phyloP scores from a whole-genome alignment of 2,329 filamentous ascomycete genomes.

The Pseudophaeomoniella oleicola region DNA sequence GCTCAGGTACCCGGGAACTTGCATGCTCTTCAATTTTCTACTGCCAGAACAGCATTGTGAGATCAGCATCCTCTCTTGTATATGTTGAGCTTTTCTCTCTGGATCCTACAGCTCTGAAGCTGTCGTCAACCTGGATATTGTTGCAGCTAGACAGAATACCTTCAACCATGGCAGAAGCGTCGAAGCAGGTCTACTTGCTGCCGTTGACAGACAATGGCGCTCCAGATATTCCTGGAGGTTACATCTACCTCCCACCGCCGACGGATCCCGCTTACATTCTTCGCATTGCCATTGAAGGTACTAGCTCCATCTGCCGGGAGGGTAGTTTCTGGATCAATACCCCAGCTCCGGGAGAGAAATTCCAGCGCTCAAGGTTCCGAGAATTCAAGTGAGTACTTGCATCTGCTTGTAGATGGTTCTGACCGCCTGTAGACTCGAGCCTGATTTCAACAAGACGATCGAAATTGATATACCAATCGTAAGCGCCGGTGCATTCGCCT shows the following conservation, averaged over 20 bases:
- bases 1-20: not conserved
- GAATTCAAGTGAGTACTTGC: slow-evolving; percentile 69
- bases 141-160: too few species aligned
- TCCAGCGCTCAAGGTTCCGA: slow-evolving; percentile 64
- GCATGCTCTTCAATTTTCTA: too few species aligned
- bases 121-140: too few species aligned
- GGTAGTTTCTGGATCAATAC: slow-evolving; percentile 97
- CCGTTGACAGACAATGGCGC: slow-evolving; percentile 87
- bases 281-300: slow-evolving; percentile 13
- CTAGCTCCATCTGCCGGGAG: slow-evolving; percentile 74
- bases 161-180: too few species aligned
- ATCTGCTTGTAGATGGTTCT: too few species aligned
- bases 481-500: slow-evolving; percentile 76
- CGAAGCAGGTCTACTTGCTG: slow-evolving; percentile 64
- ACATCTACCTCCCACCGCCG: slow-evolving; percentile 79
- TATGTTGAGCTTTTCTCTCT: too few species aligned
- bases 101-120: too few species aligned
- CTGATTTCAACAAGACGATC: slow-evolving; percentile 84
- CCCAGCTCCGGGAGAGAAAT: slow-evolving; percentile 59
- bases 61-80: too few species aligned
- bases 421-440: slow-evolving; percentile 52
- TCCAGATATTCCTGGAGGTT: slow-evolving; percentile 74
- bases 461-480: slow-evolving; percentile 80
- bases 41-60: too few species aligned
- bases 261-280: slow-evolving; percentile 50